phyloP scores from a whole-genome alignment of 805 yeast species.

The Deakozyma indianensis region DNA sequence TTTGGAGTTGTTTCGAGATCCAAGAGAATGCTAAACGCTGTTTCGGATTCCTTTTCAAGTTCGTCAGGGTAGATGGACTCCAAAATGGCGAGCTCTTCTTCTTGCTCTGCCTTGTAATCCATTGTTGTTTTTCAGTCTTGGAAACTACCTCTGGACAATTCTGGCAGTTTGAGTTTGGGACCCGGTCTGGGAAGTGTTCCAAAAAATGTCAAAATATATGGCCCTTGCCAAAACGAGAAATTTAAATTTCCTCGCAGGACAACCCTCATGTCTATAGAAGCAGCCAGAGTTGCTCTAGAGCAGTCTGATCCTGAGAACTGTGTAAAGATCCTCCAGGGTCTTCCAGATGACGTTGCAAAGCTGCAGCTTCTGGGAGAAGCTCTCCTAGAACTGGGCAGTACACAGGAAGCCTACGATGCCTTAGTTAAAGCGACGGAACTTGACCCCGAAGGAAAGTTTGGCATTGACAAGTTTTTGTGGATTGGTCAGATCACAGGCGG shows the following conservation, averaged over 20 bases:
- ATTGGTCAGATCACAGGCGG: slow-evolving; percentile 89
- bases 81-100: slow-evolving; percentile 78
- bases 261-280: slow-evolving; percentile 13
- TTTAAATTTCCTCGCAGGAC: too few relatives aligned
- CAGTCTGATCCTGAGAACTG: slow-evolving; percentile 42
- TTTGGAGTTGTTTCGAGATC: slow-evolving; percentile 51
- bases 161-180: too few relatives aligned
- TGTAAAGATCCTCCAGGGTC: slow-evolving; percentile 28
- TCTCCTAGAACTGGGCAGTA: slow-evolving; percentile 62
- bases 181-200: too few relatives aligned
- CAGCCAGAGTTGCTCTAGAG: slow-evolving; percentile 31
- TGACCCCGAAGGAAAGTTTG: slow-evolving; percentile 60
- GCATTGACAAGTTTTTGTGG: slow-evolving; percentile 66
- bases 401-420: slow-evolving; percentile 61
- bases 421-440: slow-evolving; percentile 46
- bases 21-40: slow-evolving; percentile 43
- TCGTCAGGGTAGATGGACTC: slow-evolving; percentile 93
- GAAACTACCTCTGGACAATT: too few relatives aligned
- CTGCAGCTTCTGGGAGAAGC: slow-evolving; percentile 49
- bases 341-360: slow-evolving; percentile 22
- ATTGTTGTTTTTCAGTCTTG: slow-evolving; percentile 23
- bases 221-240: too few relatives aligned
- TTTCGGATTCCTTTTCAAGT: slow-evolving; percentile 31
- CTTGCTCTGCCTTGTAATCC: slow-evolving; percentile 75
- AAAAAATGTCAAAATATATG: too few relatives aligned